A percentile compares a stretch with the other conserved stretches of the same genome.
Conservation (phyloP, 306 rosid species). For the Potentilla sterilis region DNA sequence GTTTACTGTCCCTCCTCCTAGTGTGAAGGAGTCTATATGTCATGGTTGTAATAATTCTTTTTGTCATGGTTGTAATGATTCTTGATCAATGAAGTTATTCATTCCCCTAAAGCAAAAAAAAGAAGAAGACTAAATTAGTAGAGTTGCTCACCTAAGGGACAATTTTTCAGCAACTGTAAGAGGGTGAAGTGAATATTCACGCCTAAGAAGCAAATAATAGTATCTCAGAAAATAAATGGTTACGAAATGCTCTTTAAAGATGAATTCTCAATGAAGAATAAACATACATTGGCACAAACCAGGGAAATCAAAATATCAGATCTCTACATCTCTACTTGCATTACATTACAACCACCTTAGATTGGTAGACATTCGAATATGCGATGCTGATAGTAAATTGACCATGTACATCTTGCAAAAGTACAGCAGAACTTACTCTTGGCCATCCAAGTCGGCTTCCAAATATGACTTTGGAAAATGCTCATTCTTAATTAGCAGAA, state of each 20-base stretch:
- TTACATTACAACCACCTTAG: not conserved
- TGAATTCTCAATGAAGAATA: not conserved
- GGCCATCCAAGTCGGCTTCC: not conserved
- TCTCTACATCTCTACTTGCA: conserved; percentile 4
- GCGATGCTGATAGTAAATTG: conserved; percentile 1
- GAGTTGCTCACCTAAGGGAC: no score
- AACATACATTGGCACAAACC: not conserved
- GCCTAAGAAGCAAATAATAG: not conserved
- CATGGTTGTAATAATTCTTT: no score
- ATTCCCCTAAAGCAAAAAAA: no score
- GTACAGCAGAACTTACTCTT: not conserved
- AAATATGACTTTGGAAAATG: conserved; percentile 4
- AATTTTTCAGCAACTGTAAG: no score
- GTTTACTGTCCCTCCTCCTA: no score
- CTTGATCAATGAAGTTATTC: no score
- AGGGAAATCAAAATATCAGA: not conserved
- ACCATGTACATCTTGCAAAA: conserved; percentile 14
- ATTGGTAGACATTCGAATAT: not conserved
- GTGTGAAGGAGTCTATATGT: no score
- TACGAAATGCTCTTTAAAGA: not conserved
- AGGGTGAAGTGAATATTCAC: no score
- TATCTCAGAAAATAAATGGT: not conserved
- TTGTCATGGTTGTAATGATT: no score
- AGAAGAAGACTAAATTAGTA: no score
- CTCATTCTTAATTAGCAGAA: conserved; percentile 56